Conservation (phyloP, 2,329 filamentous ascomycete species). For the Trichoderma pleuroti region DNA sequence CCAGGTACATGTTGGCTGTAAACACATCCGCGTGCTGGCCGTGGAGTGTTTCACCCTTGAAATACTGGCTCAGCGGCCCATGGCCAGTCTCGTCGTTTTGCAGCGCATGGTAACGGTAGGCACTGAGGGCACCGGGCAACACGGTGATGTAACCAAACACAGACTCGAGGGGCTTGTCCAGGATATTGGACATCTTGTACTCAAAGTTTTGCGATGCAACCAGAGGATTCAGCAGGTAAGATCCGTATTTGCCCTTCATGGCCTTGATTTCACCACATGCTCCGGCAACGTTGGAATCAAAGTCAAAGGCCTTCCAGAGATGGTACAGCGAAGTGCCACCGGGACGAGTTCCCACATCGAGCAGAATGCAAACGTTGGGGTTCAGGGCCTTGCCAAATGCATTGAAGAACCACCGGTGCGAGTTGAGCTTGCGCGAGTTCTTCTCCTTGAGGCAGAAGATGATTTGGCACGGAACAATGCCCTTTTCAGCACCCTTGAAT, state of each 20-base stretch:
- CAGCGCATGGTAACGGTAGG: slow-evolving; percentile 91
- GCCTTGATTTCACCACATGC: slow-evolving; percentile 98
- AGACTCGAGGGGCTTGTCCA: slow-evolving; percentile 94
- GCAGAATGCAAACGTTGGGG: slow-evolving; percentile 92
- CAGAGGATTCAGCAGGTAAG: slow-evolving; percentile 84
- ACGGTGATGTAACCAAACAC: slow-evolving; percentile 99
- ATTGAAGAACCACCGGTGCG: slow-evolving; percentile 99
- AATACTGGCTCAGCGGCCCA: slow-evolving; percentile 94
- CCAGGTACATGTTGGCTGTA: slow-evolving; percentile 93
- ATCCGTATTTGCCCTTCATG: slow-evolving; percentile 82
- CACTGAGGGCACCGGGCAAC: slow-evolving; percentile 87
- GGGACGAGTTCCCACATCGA: slow-evolving; percentile 93
- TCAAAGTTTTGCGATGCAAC: slow-evolving; percentile 98
- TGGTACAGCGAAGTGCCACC: slow-evolving; percentile 91
- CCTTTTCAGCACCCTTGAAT: slow-evolving; percentile 98
- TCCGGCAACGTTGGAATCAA: slow-evolving; percentile 93
- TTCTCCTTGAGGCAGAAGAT: slow-evolving; percentile 98
- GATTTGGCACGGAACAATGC: slow-evolving; percentile 96
- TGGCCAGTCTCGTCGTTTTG: slow-evolving; percentile 97
- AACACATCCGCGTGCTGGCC: slow-evolving; percentile 96
- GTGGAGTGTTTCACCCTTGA: slow-evolving; percentile 97
- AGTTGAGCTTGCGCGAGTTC: slow-evolving; percentile 97
- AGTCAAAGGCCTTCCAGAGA: slow-evolving; percentile 98
- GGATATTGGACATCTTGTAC: slow-evolving; percentile 99
- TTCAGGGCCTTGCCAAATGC: slow-evolving; percentile 90